Percentiles rank a stretch among this genome's conserved stretches.
phyloP scores from a whole-genome alignment of 2,329 filamentous ascomycete species.

The Purpureocillium lavendulum region DNA sequence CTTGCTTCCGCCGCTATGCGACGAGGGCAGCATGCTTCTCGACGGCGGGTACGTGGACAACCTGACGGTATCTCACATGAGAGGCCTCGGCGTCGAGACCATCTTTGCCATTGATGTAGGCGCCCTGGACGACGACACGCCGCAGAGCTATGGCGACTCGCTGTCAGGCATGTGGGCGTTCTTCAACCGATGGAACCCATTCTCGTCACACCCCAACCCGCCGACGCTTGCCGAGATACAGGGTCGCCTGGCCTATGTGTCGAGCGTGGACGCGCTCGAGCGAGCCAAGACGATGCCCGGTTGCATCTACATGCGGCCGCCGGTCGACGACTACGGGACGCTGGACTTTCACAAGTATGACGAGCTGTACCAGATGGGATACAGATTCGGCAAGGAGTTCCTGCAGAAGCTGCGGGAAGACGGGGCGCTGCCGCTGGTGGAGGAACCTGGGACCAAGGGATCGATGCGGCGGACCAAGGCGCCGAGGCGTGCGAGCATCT shows the following conservation, averaged over 20 bases:
- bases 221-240: slow-evolving; percentile 95
- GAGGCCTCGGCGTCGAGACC: slow-evolving; percentile 80
- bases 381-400: slow-evolving; percentile 76
- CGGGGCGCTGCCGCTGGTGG: slow-evolving; percentile 61
- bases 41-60: slow-evolving; percentile 98
- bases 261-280: slow-evolving; percentile 87
- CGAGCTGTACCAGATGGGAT: slow-evolving; percentile 88
- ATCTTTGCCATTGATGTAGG: slow-evolving; percentile 97
- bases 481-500: slow-evolving; percentile 70
- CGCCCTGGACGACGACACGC: slow-evolving; percentile 81
- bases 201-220: slow-evolving; percentile 81
- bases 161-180: slow-evolving; percentile 93
- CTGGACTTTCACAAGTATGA: slow-evolving; percentile 97
- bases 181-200: slow-evolving; percentile 93
- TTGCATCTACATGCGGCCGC: slow-evolving; percentile 93
- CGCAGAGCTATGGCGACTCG: slow-evolving; percentile 88
- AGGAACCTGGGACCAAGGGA: slow-evolving; percentile 70
- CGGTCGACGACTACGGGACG: slow-evolving; percentile 87
- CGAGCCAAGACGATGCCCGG: slow-evolving; percentile 84
- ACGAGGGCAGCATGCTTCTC: slow-evolving; percentile 92
- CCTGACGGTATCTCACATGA: slow-evolving; percentile 95
- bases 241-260: slow-evolving; percentile 88
- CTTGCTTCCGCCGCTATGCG: slow-evolving; percentile 84
- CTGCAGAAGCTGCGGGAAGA: slow-evolving; percentile 68
- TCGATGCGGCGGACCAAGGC: slow-evolving; percentile 71